Percentiles rank a stretch among this genome's conserved stretches.
Conservation (phyloP, 2,329 filamentous ascomycete genomes). For the Penicillium corylophilum region DNA sequence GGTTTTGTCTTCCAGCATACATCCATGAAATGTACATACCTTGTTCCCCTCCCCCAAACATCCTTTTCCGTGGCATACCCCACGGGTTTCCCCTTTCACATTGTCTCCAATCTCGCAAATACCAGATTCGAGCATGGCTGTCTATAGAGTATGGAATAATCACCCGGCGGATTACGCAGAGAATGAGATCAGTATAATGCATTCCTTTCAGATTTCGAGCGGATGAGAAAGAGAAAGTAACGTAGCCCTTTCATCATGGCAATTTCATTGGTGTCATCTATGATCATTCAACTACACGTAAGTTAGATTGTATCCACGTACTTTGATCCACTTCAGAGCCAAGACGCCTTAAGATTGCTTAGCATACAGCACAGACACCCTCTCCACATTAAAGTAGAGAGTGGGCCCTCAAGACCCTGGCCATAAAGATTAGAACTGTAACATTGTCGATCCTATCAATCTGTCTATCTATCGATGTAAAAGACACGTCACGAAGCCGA, state of each 20-base stretch:
- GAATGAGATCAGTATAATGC: conserved; percentile 28
- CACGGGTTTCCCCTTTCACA: conserved; percentile 15
- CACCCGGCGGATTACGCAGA: conserved; percentile 25
- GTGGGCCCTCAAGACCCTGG: background rate
- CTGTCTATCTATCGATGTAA: background rate
- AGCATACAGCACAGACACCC: background rate
- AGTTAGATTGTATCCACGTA: background rate
- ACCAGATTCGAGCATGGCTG: conserved; percentile 27
- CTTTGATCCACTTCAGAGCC: background rate
- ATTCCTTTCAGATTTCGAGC: background rate
- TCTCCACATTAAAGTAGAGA: background rate
- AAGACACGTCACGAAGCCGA: background rate
- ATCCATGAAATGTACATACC: conserved; percentile 37
- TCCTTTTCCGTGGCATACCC: conserved; percentile 12
- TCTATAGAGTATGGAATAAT: conserved; percentile 34
- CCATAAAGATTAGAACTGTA: background rate
- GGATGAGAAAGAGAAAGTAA: too few relatives aligned
- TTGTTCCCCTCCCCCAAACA: conserved; percentile 12
- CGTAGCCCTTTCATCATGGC: background rate
- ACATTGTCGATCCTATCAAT: background rate
- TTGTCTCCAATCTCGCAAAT: conserved; percentile 26
- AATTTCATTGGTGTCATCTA: background rate
- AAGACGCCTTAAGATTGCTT: background rate
- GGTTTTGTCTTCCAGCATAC: conserved; percentile 21
- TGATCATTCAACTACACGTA: too few relatives aligned